These are phyloP conservation scores for Podaxis sp. DNA, from an alignment of 768 basidiomycete genomes.

Conservation along the genomic window DNA sequence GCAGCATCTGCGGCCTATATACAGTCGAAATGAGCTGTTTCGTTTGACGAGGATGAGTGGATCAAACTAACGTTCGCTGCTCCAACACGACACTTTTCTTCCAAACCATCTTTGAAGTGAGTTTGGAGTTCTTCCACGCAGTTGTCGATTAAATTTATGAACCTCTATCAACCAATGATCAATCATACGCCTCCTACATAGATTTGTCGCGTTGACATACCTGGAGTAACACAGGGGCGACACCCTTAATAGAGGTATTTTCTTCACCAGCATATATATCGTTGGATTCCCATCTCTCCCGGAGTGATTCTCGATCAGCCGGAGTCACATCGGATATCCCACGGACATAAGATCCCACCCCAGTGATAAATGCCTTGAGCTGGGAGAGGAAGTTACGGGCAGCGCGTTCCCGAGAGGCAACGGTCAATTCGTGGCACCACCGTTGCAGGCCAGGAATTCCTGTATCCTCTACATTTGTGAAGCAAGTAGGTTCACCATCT, in stretches of 20 bases:
- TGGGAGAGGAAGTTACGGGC: conserved; percentile 45
- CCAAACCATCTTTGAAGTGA: conserved; percentile 52
- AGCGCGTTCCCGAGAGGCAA: conserved; percentile 50
- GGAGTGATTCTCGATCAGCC: conserved; percentile 48
- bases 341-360: conserved; percentile 47
- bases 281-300: conserved; percentile 52
- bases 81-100: conserved; percentile 56
- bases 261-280: conserved; percentile 19
- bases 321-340: conserved; percentile 53
- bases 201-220: conserved; percentile 25
- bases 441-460: conserved; percentile 55
- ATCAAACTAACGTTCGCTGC: conserved; percentile 42
- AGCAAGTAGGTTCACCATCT: conserved; percentile 58
- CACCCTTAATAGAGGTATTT: conserved; percentile 31
- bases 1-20: conserved; percentile 42
- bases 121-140: conserved; percentile 47
- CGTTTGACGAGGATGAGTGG: not conserved
- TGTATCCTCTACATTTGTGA: conserved; percentile 51
- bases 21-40: conserved; percentile 10
- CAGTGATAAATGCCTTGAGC: conserved; percentile 47
- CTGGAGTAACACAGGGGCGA: conserved; percentile 44
- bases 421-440: conserved; percentile 58
- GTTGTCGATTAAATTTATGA: conserved; percentile 42
- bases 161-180: conserved; percentile 37
- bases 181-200: not conserved